A percentile compares a stretch with the other conserved stretches of the same genome.
Evolutionary conservation across 768 basidiomycete genomes (phyloP).

Genomic region (Leucocoprinus leucothites): DNA sequence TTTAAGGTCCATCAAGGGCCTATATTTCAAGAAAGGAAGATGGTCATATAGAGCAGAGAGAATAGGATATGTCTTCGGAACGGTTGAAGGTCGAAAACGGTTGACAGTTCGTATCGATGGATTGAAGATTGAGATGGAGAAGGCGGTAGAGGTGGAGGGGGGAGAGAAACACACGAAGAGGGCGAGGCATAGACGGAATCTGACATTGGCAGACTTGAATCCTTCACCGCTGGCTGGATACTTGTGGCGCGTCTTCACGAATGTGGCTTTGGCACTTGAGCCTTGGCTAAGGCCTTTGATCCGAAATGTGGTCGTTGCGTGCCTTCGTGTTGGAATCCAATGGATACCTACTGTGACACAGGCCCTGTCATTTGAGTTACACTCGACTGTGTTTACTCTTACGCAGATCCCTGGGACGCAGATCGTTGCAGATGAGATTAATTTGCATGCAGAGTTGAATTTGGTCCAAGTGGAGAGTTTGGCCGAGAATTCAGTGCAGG

Average conservation of each 20-base stretch:
- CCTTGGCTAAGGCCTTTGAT: slow-evolving; percentile 61
- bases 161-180: slow-evolving; percentile 18
- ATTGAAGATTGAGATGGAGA: slow-evolving; percentile 48
- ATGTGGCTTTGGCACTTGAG: slow-evolving; percentile 45
- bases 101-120: slow-evolving; percentile 65
- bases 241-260: slow-evolving; percentile 36
- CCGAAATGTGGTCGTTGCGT: slow-evolving; percentile 50
- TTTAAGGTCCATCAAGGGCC: slow-evolving; percentile 71
- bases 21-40: slow-evolving; percentile 59
- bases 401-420: slow-evolving; percentile 48
- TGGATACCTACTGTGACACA: slow-evolving; percentile 69
- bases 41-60: slow-evolving; percentile 64
- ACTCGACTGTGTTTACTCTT: slow-evolving; percentile 49
- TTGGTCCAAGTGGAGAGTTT: slow-evolving; percentile 48
- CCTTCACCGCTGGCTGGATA: slow-evolving; percentile 42
- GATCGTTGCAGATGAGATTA: slow-evolving; percentile 47
- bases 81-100: slow-evolving; percentile 46
- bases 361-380: slow-evolving; percentile 64
- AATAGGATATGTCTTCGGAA: slow-evolving; percentile 58
- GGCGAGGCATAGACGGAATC: slow-evolving; percentile 31
- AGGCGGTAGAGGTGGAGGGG: slow-evolving; percentile 19
- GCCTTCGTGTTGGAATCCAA: slow-evolving; percentile 56
- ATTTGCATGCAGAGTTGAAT: slow-evolving; percentile 50
- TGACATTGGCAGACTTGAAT: slow-evolving; percentile 46
- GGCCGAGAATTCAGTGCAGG: neutral